Evolutionary conservation across 1,284 basidiomycete species (phyloP).

Genomic region (Moesziomyces antarcticus): DNA sequence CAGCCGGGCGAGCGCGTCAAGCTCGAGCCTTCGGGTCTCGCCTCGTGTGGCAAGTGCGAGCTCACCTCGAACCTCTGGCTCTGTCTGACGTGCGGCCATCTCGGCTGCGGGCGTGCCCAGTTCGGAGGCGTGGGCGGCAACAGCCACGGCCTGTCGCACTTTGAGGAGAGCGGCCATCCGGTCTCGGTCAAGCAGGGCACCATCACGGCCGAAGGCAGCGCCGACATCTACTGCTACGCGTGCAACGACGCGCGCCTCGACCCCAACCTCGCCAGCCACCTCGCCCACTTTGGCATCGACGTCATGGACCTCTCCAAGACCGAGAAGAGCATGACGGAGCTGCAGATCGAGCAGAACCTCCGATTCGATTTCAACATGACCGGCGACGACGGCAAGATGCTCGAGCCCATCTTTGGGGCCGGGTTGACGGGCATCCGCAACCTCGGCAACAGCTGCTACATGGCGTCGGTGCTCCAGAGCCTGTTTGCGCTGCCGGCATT

Average conservation of each 20-base stretch:
- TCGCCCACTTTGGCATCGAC: constrained; percentile 87
- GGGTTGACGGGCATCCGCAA: constrained; percentile 90
- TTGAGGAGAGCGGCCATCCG: constrained; percentile 78
- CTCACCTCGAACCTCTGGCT: constrained; percentile 83
- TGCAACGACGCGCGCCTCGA: constrained; percentile 90
- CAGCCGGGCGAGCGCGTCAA: constrained; percentile 67
- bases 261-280: constrained; percentile 79
- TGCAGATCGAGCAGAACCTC: constrained; percentile 97
- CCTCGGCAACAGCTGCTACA: constrained; percentile 97
- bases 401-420: constrained; percentile 88
- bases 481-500: constrained; percentile 85
- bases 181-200: constrained; percentile 95
- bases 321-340: constrained; percentile 95
- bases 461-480: constrained; percentile 91
- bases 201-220: constrained; percentile 92
- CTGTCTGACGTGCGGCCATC: constrained; percentile 88
- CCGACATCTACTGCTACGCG: constrained; percentile 92
- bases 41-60: constrained; percentile 55
- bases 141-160: constrained; percentile 89
- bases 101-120: constrained; percentile 90
- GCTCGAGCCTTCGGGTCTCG: constrained; percentile 51
- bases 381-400: constrained; percentile 85
- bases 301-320: constrained; percentile 87
- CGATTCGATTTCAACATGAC: constrained; percentile 95
- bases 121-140: constrained; percentile 88